Evolutionary conservation across 1,139 yeast genomes (phyloP), one percentile per base, ranked within the genome.

Genomic region (Insectozyma bohioensis): DNA sequence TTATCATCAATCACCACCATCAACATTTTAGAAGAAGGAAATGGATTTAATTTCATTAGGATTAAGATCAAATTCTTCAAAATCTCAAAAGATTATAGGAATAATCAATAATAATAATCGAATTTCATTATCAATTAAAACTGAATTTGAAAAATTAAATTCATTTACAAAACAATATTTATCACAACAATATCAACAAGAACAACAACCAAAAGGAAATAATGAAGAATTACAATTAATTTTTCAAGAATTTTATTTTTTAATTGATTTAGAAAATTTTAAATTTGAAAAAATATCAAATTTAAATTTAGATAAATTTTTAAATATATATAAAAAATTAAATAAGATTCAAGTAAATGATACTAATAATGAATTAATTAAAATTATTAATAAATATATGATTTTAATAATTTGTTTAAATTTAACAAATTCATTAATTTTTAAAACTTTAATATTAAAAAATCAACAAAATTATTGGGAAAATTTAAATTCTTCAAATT

Each of bases 381-480:
- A 45, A 12, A 47, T 59, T 31, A 48, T 61, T 20, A 51, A 56
- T 35, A 45, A 52, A 19, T 61, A 61, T 31, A 41, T 54, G 18
- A 31, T 49, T 4, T 45, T 63, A 23, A 42, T 63, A 15, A 45
- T 57, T 3, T 49, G 52, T 30, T 50, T 56, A 24, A 54, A 56
- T 22, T 41, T 62, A 29, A 58, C 73, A 27, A 63, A 61, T 39
- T 42, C 58, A 6, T 45, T 67, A 20, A 62, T 68, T 29, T 61
- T 55, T 43, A 58, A 61, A 37, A 62, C 72, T 1, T 48, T 67
- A 24, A 39, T 52, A 10, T 52, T 61, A 31, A 64, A 66, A 40
- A 56, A 54, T 30, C 61, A 67, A 36, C 47, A 58, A 40, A 51
- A 52, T 5, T 68, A 67, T 41, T 68, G 74, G 74, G 52, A 52